These are phyloP conservation scores for Clonostachys byssicola DNA, from an alignment of 2,329 filamentous ascomycete genomes.

Conservation along the genomic window DNA sequence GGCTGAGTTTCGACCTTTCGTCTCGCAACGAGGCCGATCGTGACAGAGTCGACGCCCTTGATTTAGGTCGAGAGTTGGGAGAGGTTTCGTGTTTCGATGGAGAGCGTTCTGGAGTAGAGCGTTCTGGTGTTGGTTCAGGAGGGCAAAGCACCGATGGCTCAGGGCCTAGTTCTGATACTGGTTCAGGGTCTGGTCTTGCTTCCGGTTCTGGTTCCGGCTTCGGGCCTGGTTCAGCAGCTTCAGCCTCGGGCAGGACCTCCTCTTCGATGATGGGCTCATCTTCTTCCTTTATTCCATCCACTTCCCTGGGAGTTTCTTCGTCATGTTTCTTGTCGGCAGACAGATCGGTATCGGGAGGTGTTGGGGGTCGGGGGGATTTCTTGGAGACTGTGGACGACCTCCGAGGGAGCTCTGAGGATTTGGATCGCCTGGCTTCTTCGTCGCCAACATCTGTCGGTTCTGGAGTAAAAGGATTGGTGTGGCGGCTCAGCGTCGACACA, in stretches of 20 bases:
- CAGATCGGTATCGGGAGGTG: conserved; percentile 59
- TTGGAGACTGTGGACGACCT: conserved; percentile 31
- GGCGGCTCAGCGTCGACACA: conserved; percentile 16
- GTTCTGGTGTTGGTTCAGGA: too few species aligned
- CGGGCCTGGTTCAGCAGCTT: too few species aligned
- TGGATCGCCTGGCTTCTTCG: conserved; percentile 30
- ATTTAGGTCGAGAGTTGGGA: conserved; percentile 26
- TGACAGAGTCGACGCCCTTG: conserved; percentile 35
- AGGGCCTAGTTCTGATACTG: too few species aligned
- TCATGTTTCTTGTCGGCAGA: conserved; percentile 33
- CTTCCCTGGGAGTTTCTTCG: conserved; percentile 11
- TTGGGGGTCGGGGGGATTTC: conserved; percentile 46
- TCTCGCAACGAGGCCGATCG: conserved; percentile 40
- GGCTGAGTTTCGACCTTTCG: conserved; percentile 47
- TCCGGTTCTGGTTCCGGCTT: too few species aligned
- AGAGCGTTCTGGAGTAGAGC: too few species aligned
- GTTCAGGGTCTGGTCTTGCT: too few species aligned
- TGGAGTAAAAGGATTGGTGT: conserved; percentile 53
- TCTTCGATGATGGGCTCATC: conserved; percentile 20
- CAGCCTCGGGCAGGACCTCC: conserved; percentile 3
- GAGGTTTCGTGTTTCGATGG: conserved; percentile 1
- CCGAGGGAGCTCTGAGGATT: conserved; percentile 37
- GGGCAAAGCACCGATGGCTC: too few species aligned
- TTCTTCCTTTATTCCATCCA: conserved; percentile 9
- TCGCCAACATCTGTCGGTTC: not conserved